Base-by-base conservation (phyloP, 345 rosid genomes). In the Eucalyptus sp. region DNA sequence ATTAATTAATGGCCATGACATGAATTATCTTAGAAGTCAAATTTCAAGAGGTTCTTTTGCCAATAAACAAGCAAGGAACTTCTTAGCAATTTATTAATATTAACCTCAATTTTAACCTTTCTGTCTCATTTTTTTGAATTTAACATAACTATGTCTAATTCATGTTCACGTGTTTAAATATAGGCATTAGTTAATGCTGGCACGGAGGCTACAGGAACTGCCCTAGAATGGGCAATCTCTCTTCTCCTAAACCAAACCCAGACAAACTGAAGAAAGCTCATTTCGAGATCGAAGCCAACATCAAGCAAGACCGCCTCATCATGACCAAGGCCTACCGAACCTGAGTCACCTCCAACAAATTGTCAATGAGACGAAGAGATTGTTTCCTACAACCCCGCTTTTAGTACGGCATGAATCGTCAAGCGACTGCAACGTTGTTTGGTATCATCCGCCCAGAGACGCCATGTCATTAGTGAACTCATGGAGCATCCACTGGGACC, bases 401-500 rank as follows among this genome's bases (percentile, higher is more conserved):
- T 60, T 94, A 13, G 27, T 94, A 3, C 95, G 93, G 2, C 96
- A 94, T 66, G 1, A 68, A 81, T 87, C 95, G 8, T 94, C 94
- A 3, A 87, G 84, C 2, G 90, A 93, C 58, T 93, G 95, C 86
- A 88, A 29, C 4, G 50, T 93, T 7, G 92, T 86, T 5, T 94
- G 93, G 2, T 94, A 90, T 27, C 71, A 94, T 25, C n/a, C 93
- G 52, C 94, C 95, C 46, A 68, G 90, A 44, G 93, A 87, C 22
- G 90, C 95, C 18, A 92, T 94, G 4, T 49, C 94, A 27, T 52
- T 95, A 86, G 89, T 89, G 3, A 95, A 94, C 86, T 92, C 86
- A 3, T 95, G 95, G 96, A 91, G 93, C 4, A 94, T 95, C 27
- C 94, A 95, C 6, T 91, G 97, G 85, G 95, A 94, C 54, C 94